Percentiles rank a stretch among this genome's conserved stretches.
phyloP scores from a whole-genome alignment of 345 rosid species.

The Gossypium ekmanianum region DNA sequence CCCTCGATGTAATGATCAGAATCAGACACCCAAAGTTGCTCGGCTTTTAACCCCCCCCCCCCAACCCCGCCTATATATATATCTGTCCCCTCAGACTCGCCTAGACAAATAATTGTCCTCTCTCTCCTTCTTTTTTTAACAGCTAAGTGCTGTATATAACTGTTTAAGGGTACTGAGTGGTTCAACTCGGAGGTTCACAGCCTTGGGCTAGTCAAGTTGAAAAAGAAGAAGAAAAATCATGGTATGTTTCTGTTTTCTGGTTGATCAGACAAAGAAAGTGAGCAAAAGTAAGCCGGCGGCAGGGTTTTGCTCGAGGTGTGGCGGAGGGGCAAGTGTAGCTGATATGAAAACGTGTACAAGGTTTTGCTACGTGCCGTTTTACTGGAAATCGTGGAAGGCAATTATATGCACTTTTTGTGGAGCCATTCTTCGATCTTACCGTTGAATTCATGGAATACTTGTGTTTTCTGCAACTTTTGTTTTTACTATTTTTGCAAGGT shows the following conservation, averaged over 20 bases:
- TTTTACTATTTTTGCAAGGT: neutral
- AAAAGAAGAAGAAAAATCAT: conserved; percentile 23
- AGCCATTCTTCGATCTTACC: conserved; percentile 74
- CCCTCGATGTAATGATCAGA: neutral
- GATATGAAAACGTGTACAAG: conserved; percentile 87
- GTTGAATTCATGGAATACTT: conserved; percentile 16
- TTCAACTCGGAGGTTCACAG: neutral
- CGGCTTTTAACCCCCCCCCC: conserved; percentile 8
- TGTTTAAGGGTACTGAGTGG: neutral
- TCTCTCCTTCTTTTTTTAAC: neutral
- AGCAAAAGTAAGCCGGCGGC: conserved; percentile 83
- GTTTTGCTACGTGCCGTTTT: conserved; percentile 77
- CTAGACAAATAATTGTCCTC: neutral
- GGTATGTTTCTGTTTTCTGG: conserved; percentile 80
- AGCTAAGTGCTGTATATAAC: neutral
- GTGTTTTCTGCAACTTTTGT: neutral
- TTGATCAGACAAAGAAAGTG: conserved; percentile 77
- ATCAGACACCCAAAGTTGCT: neutral
- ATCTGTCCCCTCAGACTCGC: neutral
- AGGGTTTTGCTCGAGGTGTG: conserved; percentile 83
- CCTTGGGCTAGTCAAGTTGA: neutral
- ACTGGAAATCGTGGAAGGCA: conserved; percentile 85
- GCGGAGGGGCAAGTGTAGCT: conserved; percentile 92
- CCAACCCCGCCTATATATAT: neutral
- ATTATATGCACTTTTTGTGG: conserved; percentile 84